Base-by-base conservation (phyloP, 345 rosid genomes). In the Bruguiera parviflora region DNA sequence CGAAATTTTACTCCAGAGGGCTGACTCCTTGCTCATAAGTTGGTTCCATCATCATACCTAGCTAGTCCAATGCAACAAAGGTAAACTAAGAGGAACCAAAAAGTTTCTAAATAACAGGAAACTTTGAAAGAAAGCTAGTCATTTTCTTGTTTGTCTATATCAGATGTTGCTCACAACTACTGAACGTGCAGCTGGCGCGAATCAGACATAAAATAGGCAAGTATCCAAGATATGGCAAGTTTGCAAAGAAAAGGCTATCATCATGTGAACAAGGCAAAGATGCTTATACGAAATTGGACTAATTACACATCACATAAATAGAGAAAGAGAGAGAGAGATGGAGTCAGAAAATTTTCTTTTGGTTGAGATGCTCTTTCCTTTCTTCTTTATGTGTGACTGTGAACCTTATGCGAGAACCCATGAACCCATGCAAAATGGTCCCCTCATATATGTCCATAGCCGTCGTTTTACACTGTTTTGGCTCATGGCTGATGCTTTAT, bases 401-500 rank as follows among this genome's bases (percentile, higher is more conserved):
- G 64, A 39, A 60, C 65, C 73, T 63, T 60, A 39, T 71, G 62
- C 52, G 61, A 63, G 27, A 67, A 19, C 49, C 65, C 33, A 57
- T 61, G 66, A 59, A 71, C 72, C 74, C 78, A 73, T 67, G 70
- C 63, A 65, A 74, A 78, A 11, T 43, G 87, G 84, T 83, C 87
- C 87, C 87, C 84, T 67, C 73, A 35, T 24, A 13, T 43, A 20
- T 52, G 47, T 32, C 8, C 52, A 27, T 66, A 69, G 71, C 49
- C 49, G 15, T 43, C 49, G 29, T 49, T 64, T 76, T 71, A 33
- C 72, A 33, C 64, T 47, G 64, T 61, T 78, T 76, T 47, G 71
- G 73, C 68, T 75, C 69, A 66, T 68, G 65, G 73, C 58, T 35
- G 79, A 78, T 67, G 47, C 78, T 72, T 75, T 70, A 53, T 68